These are phyloP conservation scores for Rhodamnia argentea DNA, from an alignment of 345 rosid species.

Conservation along the genomic window DNA sequence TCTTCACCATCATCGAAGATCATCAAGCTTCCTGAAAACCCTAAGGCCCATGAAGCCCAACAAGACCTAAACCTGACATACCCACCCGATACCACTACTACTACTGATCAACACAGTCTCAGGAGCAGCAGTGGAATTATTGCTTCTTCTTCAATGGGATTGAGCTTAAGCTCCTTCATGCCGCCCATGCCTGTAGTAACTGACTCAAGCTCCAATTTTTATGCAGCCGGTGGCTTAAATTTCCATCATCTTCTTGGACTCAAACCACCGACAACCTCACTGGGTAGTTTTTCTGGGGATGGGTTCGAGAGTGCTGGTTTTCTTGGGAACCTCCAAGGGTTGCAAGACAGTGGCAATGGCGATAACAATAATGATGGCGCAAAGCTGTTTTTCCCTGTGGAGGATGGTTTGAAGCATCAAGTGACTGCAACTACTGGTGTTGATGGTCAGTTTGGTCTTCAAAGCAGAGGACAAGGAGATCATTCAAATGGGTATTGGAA, in stretches of 20 bases:
- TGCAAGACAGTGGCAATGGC: slow-evolving; percentile 7
- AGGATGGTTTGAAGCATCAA: slow-evolving; percentile 53
- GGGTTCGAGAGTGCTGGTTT: slow-evolving; percentile 47
- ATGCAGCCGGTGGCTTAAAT: slow-evolving; percentile 34
- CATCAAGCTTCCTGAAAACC: slow-evolving; percentile 42
- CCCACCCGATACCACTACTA: slow-evolving; percentile 1
- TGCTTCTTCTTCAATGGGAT: not conserved
- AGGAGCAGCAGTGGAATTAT: slow-evolving; percentile 6
- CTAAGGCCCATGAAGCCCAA: slow-evolving; percentile 32
- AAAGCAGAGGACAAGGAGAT: slow-evolving; percentile 25
- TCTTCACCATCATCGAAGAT: slow-evolving; percentile 30
- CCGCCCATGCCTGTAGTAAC: not conserved
- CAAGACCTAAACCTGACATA: slow-evolving; percentile 78
- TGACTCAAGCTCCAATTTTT: slow-evolving; percentile 5
- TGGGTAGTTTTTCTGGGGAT: slow-evolving; percentile 56
- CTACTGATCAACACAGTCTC: slow-evolving; percentile 18
- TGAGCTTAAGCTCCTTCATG: not conserved
- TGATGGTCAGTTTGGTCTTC: slow-evolving; percentile 4
- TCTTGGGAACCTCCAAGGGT: slow-evolving; percentile 14
- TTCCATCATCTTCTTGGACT: slow-evolving; percentile 39
- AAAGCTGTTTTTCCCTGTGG: slow-evolving; percentile 78
- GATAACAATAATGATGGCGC: slow-evolving; percentile 17
- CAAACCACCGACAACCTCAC: slow-evolving; percentile 42
- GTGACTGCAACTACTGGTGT: not conserved
- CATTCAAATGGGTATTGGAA: slow-evolving; percentile 78